Conservation (phyloP, 768 basidiomycete genomes). For the Amanita fuliginea region DNA sequence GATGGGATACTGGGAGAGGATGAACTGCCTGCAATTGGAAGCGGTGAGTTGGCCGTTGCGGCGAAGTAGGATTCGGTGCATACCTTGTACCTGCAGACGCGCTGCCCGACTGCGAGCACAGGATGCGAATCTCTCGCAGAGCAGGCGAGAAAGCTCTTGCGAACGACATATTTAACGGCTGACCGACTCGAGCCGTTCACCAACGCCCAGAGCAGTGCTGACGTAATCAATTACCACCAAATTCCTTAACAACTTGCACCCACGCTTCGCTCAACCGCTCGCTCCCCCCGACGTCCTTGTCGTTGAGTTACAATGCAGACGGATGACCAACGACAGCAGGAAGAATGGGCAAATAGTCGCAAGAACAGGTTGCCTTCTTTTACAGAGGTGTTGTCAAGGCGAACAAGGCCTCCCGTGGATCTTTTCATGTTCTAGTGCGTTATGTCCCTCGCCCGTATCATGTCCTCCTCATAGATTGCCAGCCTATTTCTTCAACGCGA, state of each 20-base stretch:
- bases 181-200: constrained; percentile 5
- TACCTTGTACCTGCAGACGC: constrained; percentile 77
- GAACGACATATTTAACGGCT: constrained; percentile 40
- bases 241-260: constrained; percentile 16
- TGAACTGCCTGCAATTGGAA: constrained; percentile 54
- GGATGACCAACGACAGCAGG: constrained; percentile 49
- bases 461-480: neutral
- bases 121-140: constrained; percentile 68
- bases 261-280: constrained; percentile 14
- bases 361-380: constrained; percentile 78
- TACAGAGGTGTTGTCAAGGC: constrained; percentile 81
- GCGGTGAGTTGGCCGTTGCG: constrained; percentile 4
- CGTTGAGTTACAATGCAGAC: constrained; percentile 10
- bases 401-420: constrained; percentile 92
- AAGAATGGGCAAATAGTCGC: constrained; percentile 66
- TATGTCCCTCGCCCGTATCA: neutral
- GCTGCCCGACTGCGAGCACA: constrained; percentile 67
- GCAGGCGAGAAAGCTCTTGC: constrained; percentile 68
- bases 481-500: constrained; percentile 95
- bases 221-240: constrained; percentile 25
- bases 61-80: constrained; percentile 11
- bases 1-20: constrained; percentile 58
- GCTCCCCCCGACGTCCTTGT: constrained; percentile 17
- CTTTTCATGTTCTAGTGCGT: constrained; percentile 98
- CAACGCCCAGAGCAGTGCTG: constrained; percentile 12